Evolutionary conservation across 2,329 filamentous ascomycete genomes (phyloP).

Genomic region (Ophidiomyces ophidiicola): DNA sequence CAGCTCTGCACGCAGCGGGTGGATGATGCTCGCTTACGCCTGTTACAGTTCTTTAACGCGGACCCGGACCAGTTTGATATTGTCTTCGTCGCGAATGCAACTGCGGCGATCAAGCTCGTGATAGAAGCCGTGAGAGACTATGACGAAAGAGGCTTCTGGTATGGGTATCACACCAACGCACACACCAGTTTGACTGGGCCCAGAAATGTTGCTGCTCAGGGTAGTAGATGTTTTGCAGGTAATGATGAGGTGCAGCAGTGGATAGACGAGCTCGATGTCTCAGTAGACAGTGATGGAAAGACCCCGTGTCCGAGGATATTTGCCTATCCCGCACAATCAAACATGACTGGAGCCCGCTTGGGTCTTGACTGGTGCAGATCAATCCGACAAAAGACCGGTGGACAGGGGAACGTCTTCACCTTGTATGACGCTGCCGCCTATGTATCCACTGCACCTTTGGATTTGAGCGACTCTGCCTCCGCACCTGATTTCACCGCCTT

Average conservation of each 20-base stretch:
- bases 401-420: constrained; percentile 43
- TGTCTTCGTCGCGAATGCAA: constrained; percentile 85
- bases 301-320: constrained; percentile 42
- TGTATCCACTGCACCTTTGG: constrained; percentile 62
- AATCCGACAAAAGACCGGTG: constrained; percentile 30
- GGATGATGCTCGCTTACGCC: constrained; percentile 59
- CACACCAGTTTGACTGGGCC: constrained; percentile 82
- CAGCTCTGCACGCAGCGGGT: constrained; percentile 62
- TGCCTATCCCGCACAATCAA: constrained; percentile 82
- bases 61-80: constrained; percentile 73
- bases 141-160: constrained; percentile 57
- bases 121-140: constrained; percentile 61
- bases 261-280: constrained; percentile 36
- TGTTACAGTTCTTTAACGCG: constrained; percentile 67
- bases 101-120: constrained; percentile 78
- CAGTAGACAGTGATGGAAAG: constrained; percentile 12
- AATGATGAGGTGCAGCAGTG: constrained; percentile 54
- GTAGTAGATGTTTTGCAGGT: constrained; percentile 50
- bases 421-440: constrained; percentile 75
- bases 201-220: constrained; percentile 55
- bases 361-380: constrained; percentile 55
- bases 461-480: constrained; percentile 48
- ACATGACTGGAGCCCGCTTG: constrained; percentile 71
- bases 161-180: constrained; percentile 68
- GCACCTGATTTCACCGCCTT: constrained; percentile 77